Conservation (phyloP, 345 rosid species). For the Salix caprea region DNA sequence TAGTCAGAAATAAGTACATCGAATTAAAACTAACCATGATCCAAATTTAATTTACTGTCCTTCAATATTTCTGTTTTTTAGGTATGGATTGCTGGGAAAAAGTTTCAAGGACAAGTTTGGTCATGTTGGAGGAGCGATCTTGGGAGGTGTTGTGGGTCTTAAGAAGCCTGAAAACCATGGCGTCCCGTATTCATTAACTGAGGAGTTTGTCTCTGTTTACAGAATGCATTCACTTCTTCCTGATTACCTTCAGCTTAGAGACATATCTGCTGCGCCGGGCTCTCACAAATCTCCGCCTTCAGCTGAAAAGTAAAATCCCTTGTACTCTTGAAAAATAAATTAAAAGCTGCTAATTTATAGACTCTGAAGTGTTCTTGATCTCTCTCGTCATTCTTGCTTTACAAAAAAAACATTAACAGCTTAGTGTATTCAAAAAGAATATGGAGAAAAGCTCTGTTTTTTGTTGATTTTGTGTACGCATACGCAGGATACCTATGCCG, state of each 20-base stretch:
- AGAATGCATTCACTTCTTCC: conserved; percentile 59
- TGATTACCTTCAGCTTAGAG: conserved; percentile 36
- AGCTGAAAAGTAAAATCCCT: conserved; percentile 26
- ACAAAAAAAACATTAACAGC: no score
- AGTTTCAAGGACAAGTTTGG: conserved; percentile 57
- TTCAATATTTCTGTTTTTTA: neutral
- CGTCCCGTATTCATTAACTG: conserved; percentile 59
- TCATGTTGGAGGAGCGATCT: conserved; percentile 34
- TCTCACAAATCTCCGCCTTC: conserved; percentile 42
- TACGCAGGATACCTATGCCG: conserved; percentile 30
- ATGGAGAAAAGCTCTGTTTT: no score
- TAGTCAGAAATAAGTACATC: no score
- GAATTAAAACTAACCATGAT: no score
- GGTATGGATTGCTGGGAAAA: conserved; percentile 61
- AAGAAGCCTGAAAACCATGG: conserved; percentile 50
- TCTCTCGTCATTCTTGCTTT: no score
- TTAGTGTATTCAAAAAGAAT: no score
- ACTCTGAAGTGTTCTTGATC: no score
- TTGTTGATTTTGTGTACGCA: neutral
- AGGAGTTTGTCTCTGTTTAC: conserved; percentile 58
- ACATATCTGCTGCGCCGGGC: conserved; percentile 22
- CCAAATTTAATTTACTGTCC: neutral
- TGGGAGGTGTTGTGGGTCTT: conserved; percentile 50
- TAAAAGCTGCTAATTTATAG: no score
- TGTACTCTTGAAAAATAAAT: no score